phyloP scores from a whole-genome alignment of 257 asterid genomes.

The Solanum habrochaites region DNA sequence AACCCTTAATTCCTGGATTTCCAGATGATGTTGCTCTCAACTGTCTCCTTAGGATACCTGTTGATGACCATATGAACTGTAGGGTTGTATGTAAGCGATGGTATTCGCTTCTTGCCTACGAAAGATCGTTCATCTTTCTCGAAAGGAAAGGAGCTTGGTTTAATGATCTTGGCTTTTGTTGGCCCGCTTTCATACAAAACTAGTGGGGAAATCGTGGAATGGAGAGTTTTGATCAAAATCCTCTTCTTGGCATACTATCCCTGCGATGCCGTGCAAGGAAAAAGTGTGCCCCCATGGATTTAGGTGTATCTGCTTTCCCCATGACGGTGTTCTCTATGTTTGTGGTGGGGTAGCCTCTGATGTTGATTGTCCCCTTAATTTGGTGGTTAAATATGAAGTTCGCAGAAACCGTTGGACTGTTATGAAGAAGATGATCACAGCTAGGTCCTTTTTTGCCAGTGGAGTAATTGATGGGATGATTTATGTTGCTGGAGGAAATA shows the following conservation, averaged over 20 bases:
- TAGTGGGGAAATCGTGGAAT: conserved; percentile 81
- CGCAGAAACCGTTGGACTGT: conserved; percentile 74
- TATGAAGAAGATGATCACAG: conserved; percentile 78
- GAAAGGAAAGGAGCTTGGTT: conserved; percentile 69
- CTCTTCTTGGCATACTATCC: conserved; percentile 75
- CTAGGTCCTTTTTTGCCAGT: conserved; percentile 79
- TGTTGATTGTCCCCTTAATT: conserved; percentile 59
- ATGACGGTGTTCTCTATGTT: conserved; percentile 62
- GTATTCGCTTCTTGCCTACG: conserved; percentile 65
- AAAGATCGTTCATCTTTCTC: conserved; percentile 64
- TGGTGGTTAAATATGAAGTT: conserved; percentile 76
- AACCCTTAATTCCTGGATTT: conserved; percentile 73
- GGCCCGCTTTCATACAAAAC: conserved; percentile 75
- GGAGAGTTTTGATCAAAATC: conserved; percentile 70
- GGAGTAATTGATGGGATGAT: conserved; percentile 77
- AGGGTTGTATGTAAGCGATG: conserved; percentile 65
- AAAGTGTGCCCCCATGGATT: conserved; percentile 76
- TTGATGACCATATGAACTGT: conserved; percentile 38
- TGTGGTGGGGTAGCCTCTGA: conserved; percentile 81
- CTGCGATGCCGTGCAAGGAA: conserved; percentile 93
- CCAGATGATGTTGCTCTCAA: conserved; percentile 89
- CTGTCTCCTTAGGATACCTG: conserved; percentile 85
- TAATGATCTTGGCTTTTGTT: conserved; percentile 80
- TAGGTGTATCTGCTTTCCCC: conserved; percentile 67
- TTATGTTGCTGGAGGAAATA: conserved; percentile 92